Conservation (phyloP, 352 stramenopile genomes). For the Aphanomyces astaci region DNA sequence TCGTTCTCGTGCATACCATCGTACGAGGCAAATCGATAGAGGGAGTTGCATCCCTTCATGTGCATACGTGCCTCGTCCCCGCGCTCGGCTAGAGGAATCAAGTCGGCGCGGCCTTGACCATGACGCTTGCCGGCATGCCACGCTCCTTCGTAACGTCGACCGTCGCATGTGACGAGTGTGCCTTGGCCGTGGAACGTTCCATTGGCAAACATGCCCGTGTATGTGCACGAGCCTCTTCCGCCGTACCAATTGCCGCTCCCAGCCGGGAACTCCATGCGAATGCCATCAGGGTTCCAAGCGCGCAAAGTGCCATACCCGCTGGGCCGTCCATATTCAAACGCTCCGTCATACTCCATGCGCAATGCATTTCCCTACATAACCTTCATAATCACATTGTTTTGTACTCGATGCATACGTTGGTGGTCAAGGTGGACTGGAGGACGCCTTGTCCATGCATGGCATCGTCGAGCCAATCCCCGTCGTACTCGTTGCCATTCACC, state of each 20-base stretch:
- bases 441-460: slow-evolving; percentile 48
- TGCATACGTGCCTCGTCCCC: slow-evolving; percentile 18
- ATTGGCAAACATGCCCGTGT: slow-evolving; percentile 43
- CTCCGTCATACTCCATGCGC: slow-evolving; percentile 36
- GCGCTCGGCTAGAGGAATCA: slow-evolving; percentile 37
- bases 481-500: slow-evolving; percentile 43
- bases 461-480: slow-evolving; percentile 48
- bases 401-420: slow-evolving; percentile 24
- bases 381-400: too few relatives aligned
- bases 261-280: slow-evolving; percentile 60
- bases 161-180: slow-evolving; percentile 43
- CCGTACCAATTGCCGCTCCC: slow-evolving; percentile 51
- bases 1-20: slow-evolving; percentile 40
- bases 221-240: slow-evolving; percentile 45
- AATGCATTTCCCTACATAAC: neutral
- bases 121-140: slow-evolving; percentile 49
- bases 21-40: slow-evolving; percentile 55
- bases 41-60: slow-evolving; percentile 16
- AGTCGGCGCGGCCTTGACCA: slow-evolving; percentile 33
- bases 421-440: slow-evolving; percentile 26
- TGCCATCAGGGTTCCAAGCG: slow-evolving; percentile 33
- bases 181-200: slow-evolving; percentile 58
- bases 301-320: slow-evolving; percentile 38
- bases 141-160: slow-evolving; percentile 41
- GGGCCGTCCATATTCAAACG: slow-evolving; percentile 39